A percentile compares a stretch with the other conserved stretches of the same genome.
Evolutionary conservation across 345 rosid species (phyloP).

Genomic region (Trapa bicornis): DNA sequence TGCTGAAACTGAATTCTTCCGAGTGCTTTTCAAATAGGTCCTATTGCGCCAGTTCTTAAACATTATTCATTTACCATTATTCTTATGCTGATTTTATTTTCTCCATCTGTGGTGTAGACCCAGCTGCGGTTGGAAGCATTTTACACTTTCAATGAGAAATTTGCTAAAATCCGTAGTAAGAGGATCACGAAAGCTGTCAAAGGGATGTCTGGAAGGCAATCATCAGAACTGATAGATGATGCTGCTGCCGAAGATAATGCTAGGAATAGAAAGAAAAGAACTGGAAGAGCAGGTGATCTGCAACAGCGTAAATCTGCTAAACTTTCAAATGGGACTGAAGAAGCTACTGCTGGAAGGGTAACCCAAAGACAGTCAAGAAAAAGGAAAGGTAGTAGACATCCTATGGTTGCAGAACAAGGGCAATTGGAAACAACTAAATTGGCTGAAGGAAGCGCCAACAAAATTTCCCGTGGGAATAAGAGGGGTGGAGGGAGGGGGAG

Average conservation of each 20-base stretch:
- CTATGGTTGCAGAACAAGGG: conserved; percentile 13
- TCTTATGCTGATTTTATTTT: not conserved
- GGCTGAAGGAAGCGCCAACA: conserved; percentile 6
- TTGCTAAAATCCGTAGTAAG: conserved; percentile 89
- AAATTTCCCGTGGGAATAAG: conserved; percentile 17
- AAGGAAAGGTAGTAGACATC: conserved; percentile 15
- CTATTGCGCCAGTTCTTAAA: not conserved
- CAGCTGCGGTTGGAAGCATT: conserved; percentile 95
- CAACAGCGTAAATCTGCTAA: conserved; percentile 13
- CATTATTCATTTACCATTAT: not conserved
- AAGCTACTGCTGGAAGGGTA: conserved; percentile 21
- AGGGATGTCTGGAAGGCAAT: conserved; percentile 58
- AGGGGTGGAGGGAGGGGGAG: conserved; percentile 25
- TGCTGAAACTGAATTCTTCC: not conserved
- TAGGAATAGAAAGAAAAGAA: conserved; percentile 27
- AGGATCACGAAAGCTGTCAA: conserved; percentile 83
- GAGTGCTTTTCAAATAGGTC: not conserved
- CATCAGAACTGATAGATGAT: conserved; percentile 34
- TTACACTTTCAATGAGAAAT: conserved; percentile 87
- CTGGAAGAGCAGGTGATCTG: conserved; percentile 12
- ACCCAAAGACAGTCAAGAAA: conserved; percentile 24
- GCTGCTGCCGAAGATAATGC: conserved; percentile 22
- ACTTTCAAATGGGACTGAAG: conserved; percentile 18
- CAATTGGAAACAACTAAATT: conserved; percentile 9
- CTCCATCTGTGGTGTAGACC: conserved; percentile 34